These are phyloP conservation scores for Pythium plurisporium DNA, from an alignment of 352 stramenopile species.

Conservation along the genomic window DNA sequence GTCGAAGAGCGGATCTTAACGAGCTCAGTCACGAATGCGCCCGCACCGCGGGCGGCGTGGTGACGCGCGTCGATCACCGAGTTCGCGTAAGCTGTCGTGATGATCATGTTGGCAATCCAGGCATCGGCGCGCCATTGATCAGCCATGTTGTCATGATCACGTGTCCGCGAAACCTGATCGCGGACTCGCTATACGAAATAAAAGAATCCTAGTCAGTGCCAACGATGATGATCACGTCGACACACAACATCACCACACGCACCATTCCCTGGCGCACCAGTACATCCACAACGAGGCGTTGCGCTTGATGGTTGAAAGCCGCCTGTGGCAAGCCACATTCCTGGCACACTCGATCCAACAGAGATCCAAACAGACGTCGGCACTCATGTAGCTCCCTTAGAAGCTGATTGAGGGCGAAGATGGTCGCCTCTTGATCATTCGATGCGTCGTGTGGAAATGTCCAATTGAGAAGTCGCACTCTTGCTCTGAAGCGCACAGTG, in stretches of 20 bases:
- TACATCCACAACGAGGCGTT: conserved; percentile 7
- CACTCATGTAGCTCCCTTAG: conserved; percentile 35
- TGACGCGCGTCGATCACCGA: neutral
- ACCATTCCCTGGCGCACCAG: conserved; percentile 15
- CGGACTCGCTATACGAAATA: neutral
- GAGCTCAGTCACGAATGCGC: conserved; percentile 12
- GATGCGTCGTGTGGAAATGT: neutral
- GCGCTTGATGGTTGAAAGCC: neutral
- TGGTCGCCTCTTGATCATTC: conserved; percentile 46
- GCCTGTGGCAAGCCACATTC: conserved; percentile 36
- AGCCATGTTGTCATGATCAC: neutral
- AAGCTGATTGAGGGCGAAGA: conserved; percentile 37
- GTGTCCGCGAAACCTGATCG: neutral
- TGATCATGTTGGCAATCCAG: neutral
- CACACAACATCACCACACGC: neutral
- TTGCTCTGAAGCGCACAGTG: conserved; percentile 2
- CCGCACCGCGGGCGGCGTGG: neutral
- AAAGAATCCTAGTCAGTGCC: neutral
- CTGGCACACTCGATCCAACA: conserved; percentile 38
- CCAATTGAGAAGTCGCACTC: conserved; percentile 19
- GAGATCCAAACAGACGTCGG: conserved; percentile 34
- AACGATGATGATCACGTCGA: neutral
- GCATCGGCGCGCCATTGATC: neutral
- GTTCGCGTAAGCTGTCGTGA: neutral
- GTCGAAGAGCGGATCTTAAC: conserved; percentile 14